Evolutionary conservation across 495 filamentous ascomycete genomes (phyloP).

Genomic region (Pseudoneurospora amorphoporcata): DNA sequence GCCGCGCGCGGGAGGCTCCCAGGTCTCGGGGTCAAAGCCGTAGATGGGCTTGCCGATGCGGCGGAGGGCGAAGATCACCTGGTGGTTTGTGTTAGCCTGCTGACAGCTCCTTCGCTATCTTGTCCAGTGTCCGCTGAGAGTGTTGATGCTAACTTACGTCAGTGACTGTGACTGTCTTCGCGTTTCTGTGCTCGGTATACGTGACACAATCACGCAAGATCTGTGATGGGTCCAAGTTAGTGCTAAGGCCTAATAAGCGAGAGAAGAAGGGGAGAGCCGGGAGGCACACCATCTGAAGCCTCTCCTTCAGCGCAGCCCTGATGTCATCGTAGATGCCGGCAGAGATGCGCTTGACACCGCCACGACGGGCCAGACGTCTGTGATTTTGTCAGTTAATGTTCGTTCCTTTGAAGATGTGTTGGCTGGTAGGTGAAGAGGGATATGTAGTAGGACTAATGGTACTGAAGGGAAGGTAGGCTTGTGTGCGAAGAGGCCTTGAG

Average conservation of each 20-base stretch:
- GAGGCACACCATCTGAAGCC: constrained; percentile 40
- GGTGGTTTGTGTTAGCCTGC: neutral
- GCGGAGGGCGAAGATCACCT: constrained; percentile 54
- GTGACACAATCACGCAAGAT: constrained; percentile 41
- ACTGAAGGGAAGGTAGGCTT: neutral
- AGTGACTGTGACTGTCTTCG: constrained; percentile 51
- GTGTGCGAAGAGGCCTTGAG: neutral
- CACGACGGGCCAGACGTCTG: constrained; percentile 69
- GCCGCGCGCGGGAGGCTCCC: neutral
- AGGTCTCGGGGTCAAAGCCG: constrained; percentile 34
- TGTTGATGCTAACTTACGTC: constrained; percentile 40
- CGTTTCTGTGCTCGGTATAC: constrained; percentile 40
- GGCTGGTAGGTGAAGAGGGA: neutral
- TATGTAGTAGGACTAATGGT: neutral
- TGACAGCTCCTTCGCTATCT: neutral
- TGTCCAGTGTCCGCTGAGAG: neutral
- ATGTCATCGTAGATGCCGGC: constrained; percentile 60
- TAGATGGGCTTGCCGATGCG: constrained; percentile 39
- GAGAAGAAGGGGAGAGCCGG: neutral
- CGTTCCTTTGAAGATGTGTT: neutral
- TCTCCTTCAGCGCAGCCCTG: constrained; percentile 41
- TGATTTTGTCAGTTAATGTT: constrained; percentile 1
- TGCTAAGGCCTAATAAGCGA: neutral
- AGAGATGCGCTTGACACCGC: constrained; percentile 67
- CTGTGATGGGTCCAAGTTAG: constrained; percentile 27